These are phyloP conservation scores for Phytophthora foliorum DNA, from an alignment of 352 stramenopile species.

Conservation along the genomic window DNA sequence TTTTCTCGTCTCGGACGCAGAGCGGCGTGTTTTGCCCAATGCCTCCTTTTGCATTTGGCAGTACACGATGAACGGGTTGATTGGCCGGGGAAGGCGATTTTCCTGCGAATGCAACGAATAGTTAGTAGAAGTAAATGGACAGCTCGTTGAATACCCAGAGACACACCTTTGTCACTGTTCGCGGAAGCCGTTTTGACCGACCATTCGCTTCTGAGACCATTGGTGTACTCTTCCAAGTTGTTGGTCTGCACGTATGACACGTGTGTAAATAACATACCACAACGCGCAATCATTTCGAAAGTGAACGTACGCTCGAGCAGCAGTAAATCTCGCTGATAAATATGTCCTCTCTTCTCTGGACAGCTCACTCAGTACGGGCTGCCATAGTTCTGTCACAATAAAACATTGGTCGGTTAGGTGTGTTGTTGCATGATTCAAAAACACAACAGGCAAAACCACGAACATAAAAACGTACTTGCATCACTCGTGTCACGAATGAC, in stretches of 20 bases:
- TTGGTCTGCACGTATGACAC: conserved; percentile 42
- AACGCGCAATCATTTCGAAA: conserved; percentile 3
- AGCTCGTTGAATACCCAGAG: not conserved
- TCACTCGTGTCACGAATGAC: conserved; percentile 61
- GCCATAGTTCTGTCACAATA: conserved; percentile 61
- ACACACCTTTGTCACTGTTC: conserved; percentile 40
- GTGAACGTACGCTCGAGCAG: conserved; percentile 47
- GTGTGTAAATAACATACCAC: conserved; percentile 4
- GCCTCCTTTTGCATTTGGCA: conserved; percentile 83
- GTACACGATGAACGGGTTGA: conserved; percentile 89
- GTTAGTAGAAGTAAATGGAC: conserved; percentile 1
- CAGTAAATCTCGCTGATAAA: conserved; percentile 59
- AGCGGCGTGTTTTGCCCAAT: conserved; percentile 62
- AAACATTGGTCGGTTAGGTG: conserved; percentile 3
- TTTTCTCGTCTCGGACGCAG: conserved; percentile 78
- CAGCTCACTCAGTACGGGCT: conserved; percentile 76
- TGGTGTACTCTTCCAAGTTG: conserved; percentile 51
- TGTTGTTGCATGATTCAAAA: not conserved
- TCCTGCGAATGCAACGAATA: conserved; percentile 39
- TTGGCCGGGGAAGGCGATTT: conserved; percentile 62
- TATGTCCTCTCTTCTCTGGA: conserved; percentile 74
- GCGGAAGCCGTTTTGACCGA: conserved; percentile 36
- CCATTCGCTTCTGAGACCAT: conserved; percentile 37
- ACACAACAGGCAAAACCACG: not conserved
- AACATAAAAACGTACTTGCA: conserved; percentile 36